phyloP scores from a whole-genome alignment of 1,139 yeast genomes.

The Taphrina flavorubra region DNA sequence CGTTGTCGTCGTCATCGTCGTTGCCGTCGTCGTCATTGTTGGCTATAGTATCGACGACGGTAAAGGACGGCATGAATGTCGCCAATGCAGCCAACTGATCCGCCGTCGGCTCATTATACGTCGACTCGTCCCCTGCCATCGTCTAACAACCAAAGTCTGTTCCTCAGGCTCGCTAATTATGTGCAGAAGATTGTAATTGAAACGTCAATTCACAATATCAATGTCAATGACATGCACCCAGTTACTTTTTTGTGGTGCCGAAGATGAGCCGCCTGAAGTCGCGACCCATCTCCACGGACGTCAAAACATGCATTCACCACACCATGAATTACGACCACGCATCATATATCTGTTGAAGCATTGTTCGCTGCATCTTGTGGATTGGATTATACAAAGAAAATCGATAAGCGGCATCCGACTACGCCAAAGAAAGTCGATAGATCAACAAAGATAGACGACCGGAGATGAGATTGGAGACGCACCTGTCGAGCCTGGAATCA shows the following conservation, averaged over 20 bases:
- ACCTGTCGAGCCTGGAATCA: slow-evolving; percentile 9
- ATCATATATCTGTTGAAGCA: no score
- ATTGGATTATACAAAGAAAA: no score
- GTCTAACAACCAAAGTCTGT: no score
- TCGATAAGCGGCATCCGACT: no score
- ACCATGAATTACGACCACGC: background rate
- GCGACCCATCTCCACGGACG: slow-evolving; percentile 11
- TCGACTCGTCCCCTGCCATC: no score
- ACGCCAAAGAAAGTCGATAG: no score
- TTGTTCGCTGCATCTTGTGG: no score
- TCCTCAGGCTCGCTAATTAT: no score
- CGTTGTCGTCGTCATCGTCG: slow-evolving; percentile 46
- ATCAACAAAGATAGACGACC: background rate
- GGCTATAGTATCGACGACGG: background rate
- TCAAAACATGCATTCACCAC: background rate
- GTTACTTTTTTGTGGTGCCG: slow-evolving; percentile 5
- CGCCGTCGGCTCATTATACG: slow-evolving; percentile 17
- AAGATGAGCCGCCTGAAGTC: slow-evolving; percentile 8
- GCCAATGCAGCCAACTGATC: slow-evolving; percentile 28
- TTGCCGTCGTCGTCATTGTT: background rate
- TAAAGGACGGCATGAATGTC: slow-evolving; percentile 28
- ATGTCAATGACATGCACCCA: no score
- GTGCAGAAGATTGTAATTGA: no score
- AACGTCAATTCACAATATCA: no score
- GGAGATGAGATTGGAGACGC: slow-evolving; percentile 8